Percentiles rank a stretch among this genome's conserved stretches.
Conservation (phyloP, 768 basidiomycete genomes). For the Pulveroboletus sp. region DNA sequence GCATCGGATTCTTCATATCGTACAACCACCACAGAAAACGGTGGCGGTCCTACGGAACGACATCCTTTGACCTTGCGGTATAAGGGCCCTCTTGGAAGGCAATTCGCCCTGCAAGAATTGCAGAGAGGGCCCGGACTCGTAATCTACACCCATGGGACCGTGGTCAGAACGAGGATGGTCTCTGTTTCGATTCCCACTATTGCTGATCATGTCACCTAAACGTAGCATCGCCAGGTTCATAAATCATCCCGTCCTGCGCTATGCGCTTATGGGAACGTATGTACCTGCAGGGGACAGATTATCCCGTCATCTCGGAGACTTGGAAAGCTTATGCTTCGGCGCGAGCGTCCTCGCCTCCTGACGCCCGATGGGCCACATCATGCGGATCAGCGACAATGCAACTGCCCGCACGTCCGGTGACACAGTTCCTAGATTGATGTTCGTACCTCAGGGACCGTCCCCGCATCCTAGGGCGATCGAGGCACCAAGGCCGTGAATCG, state of each 20-base stretch:
- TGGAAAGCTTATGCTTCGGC: neutral
- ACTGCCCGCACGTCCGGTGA: neutral
- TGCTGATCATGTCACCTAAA: neutral
- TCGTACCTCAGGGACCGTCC: neutral
- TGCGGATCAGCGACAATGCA: neutral
- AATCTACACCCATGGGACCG: neutral
- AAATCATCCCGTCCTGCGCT: neutral
- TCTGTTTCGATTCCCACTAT: neutral
- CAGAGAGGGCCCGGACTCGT: neutral
- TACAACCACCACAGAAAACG: too few relatives aligned
- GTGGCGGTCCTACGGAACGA: too few relatives aligned
- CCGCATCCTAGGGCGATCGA: constrained; percentile 1
- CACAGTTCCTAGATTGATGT: neutral
- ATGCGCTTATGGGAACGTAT: neutral
- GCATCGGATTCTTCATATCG: neutral
- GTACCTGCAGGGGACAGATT: neutral
- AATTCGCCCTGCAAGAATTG: neutral
- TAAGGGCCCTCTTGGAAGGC: neutral
- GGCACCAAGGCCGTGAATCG: constrained; percentile 2
- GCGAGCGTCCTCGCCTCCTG: too few relatives aligned
- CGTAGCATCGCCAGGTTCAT: neutral
- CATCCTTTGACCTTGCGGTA: neutral
- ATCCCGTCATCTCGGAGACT: neutral
- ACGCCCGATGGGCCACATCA: too few relatives aligned
- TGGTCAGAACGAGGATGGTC: neutral